A percentile compares a stretch with the other conserved stretches of the same genome.
phyloP scores from a whole-genome alignment of 2,329 filamentous ascomycete genomes.

The Colletotrichum tanaceti region DNA sequence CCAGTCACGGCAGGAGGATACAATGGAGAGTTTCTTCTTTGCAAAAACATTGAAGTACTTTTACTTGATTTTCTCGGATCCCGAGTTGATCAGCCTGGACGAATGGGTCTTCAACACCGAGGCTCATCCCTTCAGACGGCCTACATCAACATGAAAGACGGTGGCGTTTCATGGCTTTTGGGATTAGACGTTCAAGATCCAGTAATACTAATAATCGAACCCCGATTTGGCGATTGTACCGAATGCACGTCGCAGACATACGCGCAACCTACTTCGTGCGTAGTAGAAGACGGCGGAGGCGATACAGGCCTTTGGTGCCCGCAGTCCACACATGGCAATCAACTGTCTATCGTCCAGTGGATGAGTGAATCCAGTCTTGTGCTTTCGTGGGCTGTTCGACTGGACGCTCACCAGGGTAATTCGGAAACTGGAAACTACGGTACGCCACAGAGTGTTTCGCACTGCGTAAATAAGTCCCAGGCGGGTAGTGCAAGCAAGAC shows the following conservation, averaged over 20 bases:
- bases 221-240: neutral
- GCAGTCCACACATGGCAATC: neutral
- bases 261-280: neutral
- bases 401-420: neutral
- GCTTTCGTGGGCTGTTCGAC: neutral
- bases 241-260: neutral
- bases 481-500: neutral
- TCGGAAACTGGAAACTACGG: neutral
- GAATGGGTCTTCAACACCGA: slow-evolving; percentile 72
- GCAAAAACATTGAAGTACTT: slow-evolving; percentile 82
- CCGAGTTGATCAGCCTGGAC: slow-evolving; percentile 72
- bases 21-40: slow-evolving; percentile 74
- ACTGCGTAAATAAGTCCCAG: neutral
- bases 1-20: slow-evolving; percentile 55
- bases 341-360: neutral
- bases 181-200: neutral
- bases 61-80: slow-evolving; percentile 76
- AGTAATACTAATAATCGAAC: slow-evolving; percentile 19
- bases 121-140: slow-evolving; percentile 57
- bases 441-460: no score
- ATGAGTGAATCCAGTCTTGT: neutral
- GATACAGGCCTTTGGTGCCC: slow-evolving; percentile 5
- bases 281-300: neutral
- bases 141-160: slow-evolving; percentile 6
- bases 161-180: neutral